phyloP scores from a whole-genome alignment of 257 asterid genomes.

The Catharanthus roseus region DNA sequence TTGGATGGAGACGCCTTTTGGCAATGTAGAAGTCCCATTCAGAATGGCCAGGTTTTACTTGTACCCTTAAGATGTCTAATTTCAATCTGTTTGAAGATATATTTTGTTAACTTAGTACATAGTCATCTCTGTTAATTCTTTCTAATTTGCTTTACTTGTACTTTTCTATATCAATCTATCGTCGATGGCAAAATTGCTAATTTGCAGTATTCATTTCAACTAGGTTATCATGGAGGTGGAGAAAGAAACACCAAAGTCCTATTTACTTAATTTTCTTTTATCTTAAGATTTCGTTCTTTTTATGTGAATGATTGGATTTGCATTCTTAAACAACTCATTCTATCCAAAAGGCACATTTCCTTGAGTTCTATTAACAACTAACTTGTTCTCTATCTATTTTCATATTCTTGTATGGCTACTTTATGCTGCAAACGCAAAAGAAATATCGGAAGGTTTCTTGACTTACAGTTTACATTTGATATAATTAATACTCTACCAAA shows the following conservation, averaged over 20 bases:
- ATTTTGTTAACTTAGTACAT: background rate
- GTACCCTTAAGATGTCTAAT: background rate
- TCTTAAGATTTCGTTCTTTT: background rate
- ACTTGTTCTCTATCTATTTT: background rate
- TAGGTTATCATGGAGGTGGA: too few relatives aligned
- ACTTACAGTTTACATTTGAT: background rate
- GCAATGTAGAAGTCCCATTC: conserved; percentile 55
- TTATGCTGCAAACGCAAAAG: background rate
- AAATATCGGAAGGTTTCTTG: background rate
- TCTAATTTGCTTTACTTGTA: background rate
- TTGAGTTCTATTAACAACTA: too few relatives aligned
- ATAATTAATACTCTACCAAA: background rate
- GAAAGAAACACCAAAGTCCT: background rate
- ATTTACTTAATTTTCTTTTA: background rate
- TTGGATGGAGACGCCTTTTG: conserved; percentile 56
- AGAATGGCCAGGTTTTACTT: conserved; percentile 49
- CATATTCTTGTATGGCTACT: background rate
- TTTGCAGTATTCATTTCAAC: too few relatives aligned
- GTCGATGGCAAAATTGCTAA: too few relatives aligned
- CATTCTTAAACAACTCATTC: background rate
- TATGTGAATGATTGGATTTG: background rate
- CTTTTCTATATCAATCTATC: too few relatives aligned
- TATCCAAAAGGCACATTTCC: background rate
- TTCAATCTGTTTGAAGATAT: background rate
- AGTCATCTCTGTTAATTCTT: background rate